Evolutionary conservation across 176 grass and related monocot species (phyloP), one percentile per base, ranked within the genome.

Genomic region (Oryza officinalis): DNA sequence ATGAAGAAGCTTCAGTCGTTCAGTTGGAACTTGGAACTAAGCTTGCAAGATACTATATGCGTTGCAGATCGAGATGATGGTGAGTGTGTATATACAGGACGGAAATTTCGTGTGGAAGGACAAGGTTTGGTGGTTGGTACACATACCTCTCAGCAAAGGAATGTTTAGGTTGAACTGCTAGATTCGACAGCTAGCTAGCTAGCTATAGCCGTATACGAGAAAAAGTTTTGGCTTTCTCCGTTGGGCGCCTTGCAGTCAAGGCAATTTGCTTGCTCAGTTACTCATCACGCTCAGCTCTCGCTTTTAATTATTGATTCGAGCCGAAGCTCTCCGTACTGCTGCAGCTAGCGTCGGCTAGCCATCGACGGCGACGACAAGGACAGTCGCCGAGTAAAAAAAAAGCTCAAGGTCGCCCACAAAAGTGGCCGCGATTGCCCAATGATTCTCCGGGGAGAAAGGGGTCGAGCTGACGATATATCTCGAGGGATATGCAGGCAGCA

Each of bases 101-200:
- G 57, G 40, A 63, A 27, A 43, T 44, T 64, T 26, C 33, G 5
- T 78, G 57, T 43, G 8, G 27, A 69, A 61, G 22, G 31, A 57
- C 52, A 8, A 57, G 68, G 49, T 46, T 80, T 27, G 46, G 75
- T 74, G 35, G 59, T 44, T 77, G 83, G 47, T 75, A 81, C 76
- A 57, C 40, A 25, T 23, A 75, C 35, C 63, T 60, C 3, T 74
- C 80, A 79, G 74, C n/a, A 67, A 74, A 18, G 75, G 84, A 87
- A 90, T 90, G 84, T 86, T 90, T 75, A 38, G 10, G n/a, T 25
- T 78, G 20, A 90, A 87, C 63, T 69, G 74, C 38, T 86, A 74
- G 84, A 90, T 87, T 79, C 60, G 44, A 60, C 49, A 20, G 49
- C 17, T 54, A 47, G 45, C 3, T 47, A 54, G 52, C 7, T 69